Evolutionary conservation across 768 basidiomycete genomes (phyloP).

Genomic region (Hirschioporus abietinus): DNA sequence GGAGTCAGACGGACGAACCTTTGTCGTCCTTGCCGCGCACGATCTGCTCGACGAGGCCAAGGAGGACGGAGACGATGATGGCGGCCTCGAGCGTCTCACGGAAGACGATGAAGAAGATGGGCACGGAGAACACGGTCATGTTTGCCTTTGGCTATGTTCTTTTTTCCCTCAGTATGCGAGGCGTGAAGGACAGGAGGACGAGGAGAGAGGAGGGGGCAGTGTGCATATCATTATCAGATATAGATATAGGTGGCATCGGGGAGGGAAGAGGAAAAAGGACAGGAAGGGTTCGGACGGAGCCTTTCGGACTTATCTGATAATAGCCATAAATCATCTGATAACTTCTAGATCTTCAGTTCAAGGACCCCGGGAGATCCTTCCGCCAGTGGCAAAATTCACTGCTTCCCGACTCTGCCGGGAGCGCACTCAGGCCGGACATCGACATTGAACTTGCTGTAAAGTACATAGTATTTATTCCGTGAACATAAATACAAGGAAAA

Average conservation of each 20-base stretch:
- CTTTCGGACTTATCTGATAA: conserved; percentile 22
- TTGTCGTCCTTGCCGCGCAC: conserved; percentile 26
- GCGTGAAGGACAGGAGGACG: conserved; percentile 10
- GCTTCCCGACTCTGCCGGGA: too few relatives aligned
- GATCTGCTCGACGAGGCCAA: conserved; percentile 87
- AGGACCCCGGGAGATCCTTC: background rate
- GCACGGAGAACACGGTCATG: conserved; percentile 85
- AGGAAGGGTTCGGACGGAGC: background rate
- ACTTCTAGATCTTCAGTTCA: background rate
- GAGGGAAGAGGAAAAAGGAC: too few relatives aligned
- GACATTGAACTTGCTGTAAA: too few relatives aligned
- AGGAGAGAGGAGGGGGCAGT: conserved; percentile 11
- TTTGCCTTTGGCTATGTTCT: too few relatives aligned
- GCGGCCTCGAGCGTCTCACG: conserved; percentile 90
- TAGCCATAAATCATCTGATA: conserved; percentile 23
- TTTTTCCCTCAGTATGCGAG: conserved; percentile 13
- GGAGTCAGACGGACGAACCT: background rate
- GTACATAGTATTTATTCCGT: too few relatives aligned
- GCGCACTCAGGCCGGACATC: too few relatives aligned
- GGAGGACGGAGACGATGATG: conserved; percentile 88
- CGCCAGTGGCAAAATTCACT: too few relatives aligned
- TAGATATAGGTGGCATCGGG: too few relatives aligned
- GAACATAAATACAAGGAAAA: too few relatives aligned
- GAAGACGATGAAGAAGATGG: conserved; percentile 96
- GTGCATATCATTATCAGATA: conserved; percentile 12